Percentiles rank a stretch among this genome's conserved stretches.
Evolutionary conservation across 441 rosid genomes (phyloP).

Genomic region (Pelargonium myrrhifolium): DNA sequence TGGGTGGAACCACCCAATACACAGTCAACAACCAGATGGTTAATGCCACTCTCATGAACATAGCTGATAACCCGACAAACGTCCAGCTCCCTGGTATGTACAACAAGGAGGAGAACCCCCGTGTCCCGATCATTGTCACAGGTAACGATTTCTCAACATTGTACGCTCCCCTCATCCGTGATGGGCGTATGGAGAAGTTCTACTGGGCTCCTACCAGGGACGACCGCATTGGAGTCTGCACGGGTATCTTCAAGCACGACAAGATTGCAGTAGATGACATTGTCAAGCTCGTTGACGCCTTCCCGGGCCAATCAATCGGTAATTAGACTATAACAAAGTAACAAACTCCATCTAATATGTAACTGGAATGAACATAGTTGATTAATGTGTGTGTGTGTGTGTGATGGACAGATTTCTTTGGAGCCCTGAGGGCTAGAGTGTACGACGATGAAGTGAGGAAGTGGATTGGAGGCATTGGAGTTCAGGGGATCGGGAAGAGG

Average conservation of each 20-base stretch:
- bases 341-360: no score
- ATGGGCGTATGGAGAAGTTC: slow-evolving; percentile 96
- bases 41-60: slow-evolving; percentile 97
- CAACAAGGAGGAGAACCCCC: slow-evolving; percentile 87
- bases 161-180: slow-evolving; percentile 91
- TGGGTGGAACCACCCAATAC: slow-evolving; percentile 97
- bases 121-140: slow-evolving; percentile 80
- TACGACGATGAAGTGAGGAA: slow-evolving; percentile 98
- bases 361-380: no score
- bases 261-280: slow-evolving; percentile 40
- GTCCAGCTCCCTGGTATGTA: slow-evolving; percentile 98
- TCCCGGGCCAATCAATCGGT: slow-evolving; percentile 99
- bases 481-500: slow-evolving; percentile 56
- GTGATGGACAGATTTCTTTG: slow-evolving; percentile 61
- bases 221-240: slow-evolving; percentile 88
- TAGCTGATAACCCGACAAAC: slow-evolving; percentile 83
- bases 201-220: slow-evolving; percentile 98
- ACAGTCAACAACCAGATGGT: slow-evolving; percentile 99
- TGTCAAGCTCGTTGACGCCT: slow-evolving; percentile 68
- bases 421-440: slow-evolving; percentile 92
- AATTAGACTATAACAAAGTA: slow-evolving; percentile 6
- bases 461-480: slow-evolving; percentile 58
- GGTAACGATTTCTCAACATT: slow-evolving; percentile 96
- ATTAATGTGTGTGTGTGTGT: not conserved
- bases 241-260: slow-evolving; percentile 71